phyloP scores from a whole-genome alignment of 495 filamentous ascomycete species.

The Penicillium malachiteum region DNA sequence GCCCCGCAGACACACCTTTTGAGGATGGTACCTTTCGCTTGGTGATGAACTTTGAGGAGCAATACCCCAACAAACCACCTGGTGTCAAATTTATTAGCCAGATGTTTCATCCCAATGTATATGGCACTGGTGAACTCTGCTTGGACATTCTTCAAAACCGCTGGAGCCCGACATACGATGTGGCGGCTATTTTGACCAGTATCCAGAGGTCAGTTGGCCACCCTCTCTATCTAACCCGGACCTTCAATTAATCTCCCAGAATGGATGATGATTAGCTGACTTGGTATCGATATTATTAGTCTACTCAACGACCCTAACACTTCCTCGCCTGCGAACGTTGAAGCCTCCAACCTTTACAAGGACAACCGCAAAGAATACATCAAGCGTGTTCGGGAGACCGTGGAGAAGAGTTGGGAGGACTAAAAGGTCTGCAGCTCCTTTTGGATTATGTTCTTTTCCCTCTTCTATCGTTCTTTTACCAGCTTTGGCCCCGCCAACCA shows the following conservation, averaged over 20 bases:
- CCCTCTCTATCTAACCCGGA: not conserved
- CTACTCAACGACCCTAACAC: conserved; percentile 98
- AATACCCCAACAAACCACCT: conserved; percentile 97
- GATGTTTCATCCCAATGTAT: conserved; percentile 99
- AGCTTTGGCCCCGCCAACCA: too few relatives aligned
- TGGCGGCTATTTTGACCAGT: conserved; percentile 93
- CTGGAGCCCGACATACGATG: conserved; percentile 99
- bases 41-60: conserved; percentile 98
- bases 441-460: not conserved
- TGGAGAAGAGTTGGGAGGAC: conserved; percentile 99
- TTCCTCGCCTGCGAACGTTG: conserved; percentile 93
- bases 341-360: conserved; percentile 97
- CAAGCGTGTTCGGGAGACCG: conserved; percentile 92
- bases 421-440: conserved; percentile 28
- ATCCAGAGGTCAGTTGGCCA: conserved; percentile 79
- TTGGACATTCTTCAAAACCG: conserved; percentile 96
- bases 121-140: conserved; percentile 94
- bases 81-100: conserved; percentile 97
- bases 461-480: not conserved
- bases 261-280: conserved; percentile 7
- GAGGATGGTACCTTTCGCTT: conserved; percentile 97
- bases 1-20: conserved; percentile 95
- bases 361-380: conserved; percentile 95
- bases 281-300: conserved; percentile 43
- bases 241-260: too few relatives aligned